Evolutionary conservation across 148 eudicot genomes (phyloP).

Genomic region (Spergularia marina): DNA sequence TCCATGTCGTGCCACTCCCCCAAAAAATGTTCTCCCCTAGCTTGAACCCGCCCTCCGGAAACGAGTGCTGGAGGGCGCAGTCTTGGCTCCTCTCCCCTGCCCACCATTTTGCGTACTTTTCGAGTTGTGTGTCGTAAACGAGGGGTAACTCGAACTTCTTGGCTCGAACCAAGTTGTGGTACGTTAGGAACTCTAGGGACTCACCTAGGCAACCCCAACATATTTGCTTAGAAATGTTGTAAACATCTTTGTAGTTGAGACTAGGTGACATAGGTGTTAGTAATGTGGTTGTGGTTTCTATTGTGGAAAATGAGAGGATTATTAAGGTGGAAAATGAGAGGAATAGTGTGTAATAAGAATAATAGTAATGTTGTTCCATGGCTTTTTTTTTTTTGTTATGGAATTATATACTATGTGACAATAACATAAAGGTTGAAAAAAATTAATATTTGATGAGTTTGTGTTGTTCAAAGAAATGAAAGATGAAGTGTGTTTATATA

Average conservation of each 20-base stretch:
- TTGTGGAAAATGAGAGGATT: slow-evolving; percentile 8
- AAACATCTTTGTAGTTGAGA: slow-evolving; percentile 30
- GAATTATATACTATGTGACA: not conserved
- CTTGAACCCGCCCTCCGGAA: slow-evolving; percentile 60
- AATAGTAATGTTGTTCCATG: slow-evolving; percentile 1
- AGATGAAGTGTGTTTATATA: not conserved
- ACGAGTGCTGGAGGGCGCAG: slow-evolving; percentile 58
- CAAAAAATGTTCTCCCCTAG: slow-evolving; percentile 76
- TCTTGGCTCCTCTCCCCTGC: slow-evolving; percentile 52
- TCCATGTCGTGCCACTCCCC: slow-evolving; percentile 69
- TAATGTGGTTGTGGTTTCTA: slow-evolving; percentile 9
- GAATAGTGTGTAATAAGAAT: not conserved
- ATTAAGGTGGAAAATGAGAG: not conserved
- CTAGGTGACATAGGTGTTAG: slow-evolving; percentile 13
- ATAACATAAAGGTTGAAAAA: not conserved
- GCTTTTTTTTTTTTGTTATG: not conserved
- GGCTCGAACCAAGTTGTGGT: slow-evolving; percentile 71
- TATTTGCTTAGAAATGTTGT: slow-evolving; percentile 56
- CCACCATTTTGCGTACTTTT: slow-evolving; percentile 73
- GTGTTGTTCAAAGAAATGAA: no score
- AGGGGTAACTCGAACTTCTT: slow-evolving; percentile 60
- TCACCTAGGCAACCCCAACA: slow-evolving; percentile 62
- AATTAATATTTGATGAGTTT: not conserved
- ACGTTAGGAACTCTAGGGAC: slow-evolving; percentile 50
- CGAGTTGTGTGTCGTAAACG: slow-evolving; percentile 54